These are phyloP conservation scores for Asparagopsis taxiformis DNA, from an alignment of 31 red algal species.

Conservation along the genomic window DNA sequence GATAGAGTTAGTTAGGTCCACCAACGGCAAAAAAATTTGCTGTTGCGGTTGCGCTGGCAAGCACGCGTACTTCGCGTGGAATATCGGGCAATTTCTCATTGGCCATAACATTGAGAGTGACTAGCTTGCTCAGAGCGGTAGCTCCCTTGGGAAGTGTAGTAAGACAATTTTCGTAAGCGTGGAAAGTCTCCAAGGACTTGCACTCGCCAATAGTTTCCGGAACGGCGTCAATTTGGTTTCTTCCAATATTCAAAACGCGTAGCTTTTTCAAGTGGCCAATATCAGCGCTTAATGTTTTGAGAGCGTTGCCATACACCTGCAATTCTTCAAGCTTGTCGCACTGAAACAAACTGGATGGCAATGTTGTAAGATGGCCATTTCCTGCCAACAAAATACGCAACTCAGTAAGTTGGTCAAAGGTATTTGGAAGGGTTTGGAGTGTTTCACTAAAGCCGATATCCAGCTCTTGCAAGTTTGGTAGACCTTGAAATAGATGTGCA, in stretches of 20 bases:
- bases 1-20: conserved; percentile 1
- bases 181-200: conserved; percentile 34
- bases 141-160: conserved; percentile 37
- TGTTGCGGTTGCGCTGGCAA: conserved; percentile 36
- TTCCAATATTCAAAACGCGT: conserved; percentile 53
- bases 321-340: conserved; percentile 66
- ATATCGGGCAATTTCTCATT: conserved; percentile 56
- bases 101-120: conserved; percentile 47
- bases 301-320: conserved; percentile 72
- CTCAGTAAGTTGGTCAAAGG: conserved; percentile 21
- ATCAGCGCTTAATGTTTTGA: conserved; percentile 37
- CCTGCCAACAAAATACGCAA: conserved; percentile 65
- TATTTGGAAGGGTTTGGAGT: conserved; percentile 36
- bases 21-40: conserved; percentile 49
- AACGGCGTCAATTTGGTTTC: conserved; percentile 62
- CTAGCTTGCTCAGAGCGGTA: conserved; percentile 32
- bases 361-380: conserved; percentile 40
- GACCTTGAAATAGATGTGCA: conserved; percentile 15
- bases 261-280: conserved; percentile 51
- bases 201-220: conserved; percentile 60
- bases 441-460: conserved; percentile 75
- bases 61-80: conserved; percentile 45
- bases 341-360: conserved; percentile 46
- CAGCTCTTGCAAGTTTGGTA: conserved; percentile 36
- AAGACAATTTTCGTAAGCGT: conserved; percentile 79